phyloP scores from a whole-genome alignment of 1,139 yeast genomes.

The Geotrichum reessii region DNA sequence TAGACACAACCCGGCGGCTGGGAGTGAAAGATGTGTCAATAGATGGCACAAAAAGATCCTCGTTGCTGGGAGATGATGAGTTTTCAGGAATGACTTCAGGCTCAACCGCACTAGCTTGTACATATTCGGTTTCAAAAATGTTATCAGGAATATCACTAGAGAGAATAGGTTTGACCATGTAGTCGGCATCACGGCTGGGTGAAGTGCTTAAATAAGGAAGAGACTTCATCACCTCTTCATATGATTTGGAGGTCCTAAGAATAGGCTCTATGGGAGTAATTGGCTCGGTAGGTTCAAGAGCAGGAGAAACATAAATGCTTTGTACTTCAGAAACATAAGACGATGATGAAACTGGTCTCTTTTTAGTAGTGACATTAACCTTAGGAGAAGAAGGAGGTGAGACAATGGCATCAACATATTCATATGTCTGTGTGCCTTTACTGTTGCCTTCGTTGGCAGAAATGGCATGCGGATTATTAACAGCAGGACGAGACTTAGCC shows the following conservation, averaged over 20 bases:
- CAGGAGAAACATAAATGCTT: constrained; percentile 16
- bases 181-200: constrained; percentile 7
- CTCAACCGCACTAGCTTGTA: not conserved
- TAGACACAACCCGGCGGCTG: constrained; percentile 11
- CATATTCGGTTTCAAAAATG: not conserved
- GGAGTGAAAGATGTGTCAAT: constrained; percentile 14
- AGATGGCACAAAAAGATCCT: constrained; percentile 12
- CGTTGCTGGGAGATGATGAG: constrained; percentile 8
- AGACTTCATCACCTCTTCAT: constrained; percentile 17
- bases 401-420: constrained; percentile 9
- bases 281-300: constrained; percentile 2
- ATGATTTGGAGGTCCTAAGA: constrained; percentile 9
- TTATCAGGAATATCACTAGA: constrained; percentile 5
- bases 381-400: not conserved
- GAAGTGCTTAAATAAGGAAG: constrained; percentile 15
- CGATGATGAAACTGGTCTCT: not conserved
- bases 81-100: not conserved
- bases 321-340: constrained; percentile 9
- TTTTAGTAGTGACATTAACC: not conserved
- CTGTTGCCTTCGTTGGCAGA: constrained; percentile 18
- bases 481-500: constrained; percentile 17
- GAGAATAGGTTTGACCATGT: constrained; percentile 13
- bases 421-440: constrained; percentile 18
- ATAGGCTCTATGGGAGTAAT: not conserved
- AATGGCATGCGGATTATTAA: constrained; percentile 13